A percentile compares a stretch with the other conserved stretches of the same genome.
Conservation (phyloP, 1,284 basidiomycete species). For the Tylopilus orsonianus region DNA sequence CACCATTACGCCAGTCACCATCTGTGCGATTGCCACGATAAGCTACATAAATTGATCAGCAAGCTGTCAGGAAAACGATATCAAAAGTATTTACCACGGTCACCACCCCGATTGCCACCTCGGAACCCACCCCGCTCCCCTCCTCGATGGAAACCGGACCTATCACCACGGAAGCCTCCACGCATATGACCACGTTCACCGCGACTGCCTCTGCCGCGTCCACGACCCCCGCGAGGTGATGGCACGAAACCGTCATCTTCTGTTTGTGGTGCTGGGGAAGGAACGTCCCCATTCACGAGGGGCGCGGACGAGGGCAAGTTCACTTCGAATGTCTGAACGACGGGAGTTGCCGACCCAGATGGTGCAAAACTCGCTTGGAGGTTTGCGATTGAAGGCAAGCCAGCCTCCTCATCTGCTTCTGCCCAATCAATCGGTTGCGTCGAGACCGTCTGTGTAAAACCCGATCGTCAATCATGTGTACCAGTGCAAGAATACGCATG, state of each 20-base stretch:
- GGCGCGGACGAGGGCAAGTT: slow-evolving; percentile 33
- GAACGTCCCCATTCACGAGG: slow-evolving; percentile 30
- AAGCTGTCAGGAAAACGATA: neutral
- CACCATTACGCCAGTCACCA: slow-evolving; percentile 41
- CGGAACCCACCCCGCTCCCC: slow-evolving; percentile 38
- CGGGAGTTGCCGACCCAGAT: slow-evolving; percentile 56
- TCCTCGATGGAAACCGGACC: slow-evolving; percentile 39
- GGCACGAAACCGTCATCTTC: slow-evolving; percentile 68
- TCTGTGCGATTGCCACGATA: slow-evolving; percentile 36
- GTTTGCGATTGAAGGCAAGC: slow-evolving; percentile 56
- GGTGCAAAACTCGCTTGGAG: slow-evolving; percentile 53
- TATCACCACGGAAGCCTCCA: slow-evolving; percentile 38
- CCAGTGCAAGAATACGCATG: neutral
- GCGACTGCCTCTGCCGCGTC: slow-evolving; percentile 43
- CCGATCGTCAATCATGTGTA: slow-evolving; percentile 13
- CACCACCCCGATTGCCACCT: slow-evolving; percentile 40
- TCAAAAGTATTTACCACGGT: slow-evolving; percentile 36
- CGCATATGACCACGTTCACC: slow-evolving; percentile 39
- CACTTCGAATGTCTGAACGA: slow-evolving; percentile 40
- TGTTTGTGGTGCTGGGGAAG: slow-evolving; percentile 26
- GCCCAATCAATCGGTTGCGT: slow-evolving; percentile 55
- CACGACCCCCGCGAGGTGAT: slow-evolving; percentile 41
- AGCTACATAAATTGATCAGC: slow-evolving; percentile 23
- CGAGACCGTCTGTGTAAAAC: slow-evolving; percentile 20
- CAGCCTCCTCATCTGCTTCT: slow-evolving; percentile 50